A percentile compares a stretch with the other conserved stretches of the same genome.
Evolutionary conservation across 2,329 filamentous ascomycete genomes (phyloP).

Genomic region (Aureobasidium lini): DNA sequence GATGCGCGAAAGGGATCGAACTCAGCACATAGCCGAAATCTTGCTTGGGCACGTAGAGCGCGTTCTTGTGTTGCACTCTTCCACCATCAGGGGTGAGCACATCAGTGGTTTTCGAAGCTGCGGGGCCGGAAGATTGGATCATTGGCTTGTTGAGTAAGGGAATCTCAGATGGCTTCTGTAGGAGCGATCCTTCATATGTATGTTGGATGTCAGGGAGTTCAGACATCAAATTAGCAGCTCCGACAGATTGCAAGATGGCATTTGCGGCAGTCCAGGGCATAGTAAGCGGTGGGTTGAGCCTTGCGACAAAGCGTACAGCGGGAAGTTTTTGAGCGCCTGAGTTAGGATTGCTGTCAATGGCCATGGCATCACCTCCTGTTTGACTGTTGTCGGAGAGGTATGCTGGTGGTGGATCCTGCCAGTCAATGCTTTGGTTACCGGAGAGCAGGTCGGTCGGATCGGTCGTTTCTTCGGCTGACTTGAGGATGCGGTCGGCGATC

Average conservation of each 20-base stretch:
- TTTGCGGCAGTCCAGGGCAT: constrained; percentile 59
- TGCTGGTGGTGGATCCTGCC: constrained; percentile 64
- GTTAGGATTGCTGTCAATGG: constrained; percentile 41
- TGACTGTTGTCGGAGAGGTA: constrained; percentile 34
- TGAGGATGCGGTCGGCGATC: constrained; percentile 62
- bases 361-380: constrained; percentile 45
- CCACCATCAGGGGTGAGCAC: constrained; percentile 15
- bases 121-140: constrained; percentile 6
- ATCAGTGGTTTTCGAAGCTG: constrained; percentile 13
- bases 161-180: constrained; percentile 1
- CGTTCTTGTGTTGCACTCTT: constrained; percentile 43
- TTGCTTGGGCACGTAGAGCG: constrained; percentile 62
- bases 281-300: constrained; percentile 65
- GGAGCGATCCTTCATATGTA: constrained; percentile 5
- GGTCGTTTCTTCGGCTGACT: constrained; percentile 31
- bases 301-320: constrained; percentile 66
- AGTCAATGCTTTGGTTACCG: constrained; percentile 45
- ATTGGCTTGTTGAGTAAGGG: constrained; percentile 11
- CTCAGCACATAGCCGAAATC: constrained; percentile 62
- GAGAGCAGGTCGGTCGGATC: constrained; percentile 32
- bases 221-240: not conserved
- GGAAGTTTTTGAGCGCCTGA: constrained; percentile 47
- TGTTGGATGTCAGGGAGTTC: not conserved
- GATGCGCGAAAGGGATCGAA: constrained; percentile 69
- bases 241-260: constrained; percentile 52